Percentiles rank a stretch among this genome's conserved stretches.
phyloP scores from a whole-genome alignment of 805 yeast species.

The Yarrowia divulgata region DNA sequence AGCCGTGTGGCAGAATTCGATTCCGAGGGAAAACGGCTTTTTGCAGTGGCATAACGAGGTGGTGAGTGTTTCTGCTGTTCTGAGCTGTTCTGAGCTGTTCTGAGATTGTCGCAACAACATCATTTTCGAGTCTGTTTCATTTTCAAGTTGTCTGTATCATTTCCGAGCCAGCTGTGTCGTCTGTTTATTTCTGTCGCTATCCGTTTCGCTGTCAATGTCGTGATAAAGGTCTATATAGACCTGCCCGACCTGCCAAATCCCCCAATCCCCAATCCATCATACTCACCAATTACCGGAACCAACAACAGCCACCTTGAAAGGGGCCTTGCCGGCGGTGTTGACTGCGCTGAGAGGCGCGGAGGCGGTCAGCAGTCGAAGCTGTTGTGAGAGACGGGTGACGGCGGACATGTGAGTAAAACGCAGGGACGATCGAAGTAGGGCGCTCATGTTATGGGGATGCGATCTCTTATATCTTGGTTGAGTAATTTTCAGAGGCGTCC shows the following conservation, averaged over 20 bases:
- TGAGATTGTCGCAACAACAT: too few relatives aligned
- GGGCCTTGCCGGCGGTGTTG: constrained; percentile 43
- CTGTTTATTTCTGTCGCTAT: too few relatives aligned
- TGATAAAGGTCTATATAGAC: neutral
- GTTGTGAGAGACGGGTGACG: constrained; percentile 37
- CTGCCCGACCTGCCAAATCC: neutral
- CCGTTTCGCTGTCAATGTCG: too few relatives aligned
- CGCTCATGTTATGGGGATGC: constrained; percentile 35
- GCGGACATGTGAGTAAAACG: constrained; percentile 31
- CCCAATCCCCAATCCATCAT: neutral
- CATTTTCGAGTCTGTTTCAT: too few relatives aligned
- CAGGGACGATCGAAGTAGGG: constrained; percentile 32
- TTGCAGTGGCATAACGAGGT: too few relatives aligned
- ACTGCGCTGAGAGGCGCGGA: constrained; percentile 24
- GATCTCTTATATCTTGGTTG: constrained; percentile 35
- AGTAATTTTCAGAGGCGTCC: constrained; percentile 20
- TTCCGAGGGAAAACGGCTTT: too few relatives aligned
- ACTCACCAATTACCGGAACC: constrained; percentile 93
- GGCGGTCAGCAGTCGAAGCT: constrained; percentile 34
- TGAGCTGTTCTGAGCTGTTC: too few relatives aligned
- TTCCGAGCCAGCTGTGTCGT: too few relatives aligned
- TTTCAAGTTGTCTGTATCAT: too few relatives aligned
- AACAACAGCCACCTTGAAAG: constrained; percentile 72
- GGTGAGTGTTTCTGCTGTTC: too few relatives aligned
- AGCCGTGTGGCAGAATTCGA: neutral